Percentiles rank a stretch among this genome's conserved stretches.
These are phyloP conservation scores for Eucalyptus shirleyi DNA, from an alignment of 345 rosid species.

Conservation along the genomic window DNA sequence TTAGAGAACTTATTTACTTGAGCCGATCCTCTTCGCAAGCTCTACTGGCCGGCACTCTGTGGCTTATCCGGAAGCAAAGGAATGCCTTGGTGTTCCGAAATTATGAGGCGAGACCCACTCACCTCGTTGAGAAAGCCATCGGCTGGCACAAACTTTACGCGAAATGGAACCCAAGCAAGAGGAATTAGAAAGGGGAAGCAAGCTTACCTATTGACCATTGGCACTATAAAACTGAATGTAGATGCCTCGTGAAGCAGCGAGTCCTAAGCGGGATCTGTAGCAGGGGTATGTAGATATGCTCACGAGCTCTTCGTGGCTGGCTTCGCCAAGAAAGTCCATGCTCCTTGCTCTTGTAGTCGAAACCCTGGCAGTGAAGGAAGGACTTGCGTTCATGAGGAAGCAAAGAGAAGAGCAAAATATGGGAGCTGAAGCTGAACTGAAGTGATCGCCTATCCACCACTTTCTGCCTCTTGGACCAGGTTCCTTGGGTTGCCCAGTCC, in stretches of 20 bases:
- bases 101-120: neutral
- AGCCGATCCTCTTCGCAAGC: neutral
- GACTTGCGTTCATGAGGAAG: neutral
- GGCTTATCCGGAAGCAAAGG: neutral
- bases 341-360: neutral
- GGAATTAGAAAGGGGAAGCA: too few species aligned
- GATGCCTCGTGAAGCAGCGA: neutral
- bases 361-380: neutral
- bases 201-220: neutral
- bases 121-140: neutral
- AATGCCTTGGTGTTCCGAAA: neutral
- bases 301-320: neutral
- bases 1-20: neutral
- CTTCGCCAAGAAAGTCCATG: neutral
- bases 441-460: too few species aligned
- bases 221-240: neutral
- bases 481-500: neutral
- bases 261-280: neutral
- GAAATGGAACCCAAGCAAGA: too few species aligned
- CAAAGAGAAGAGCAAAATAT: neutral
- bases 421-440: neutral
- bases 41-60: neutral
- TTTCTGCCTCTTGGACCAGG: neutral
- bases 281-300: neutral
- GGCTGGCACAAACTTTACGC: too few species aligned